Percentiles rank a stretch among this genome's conserved stretches.
Evolutionary conservation across 129 eudicot species (phyloP).

Genomic region (Arctium lappa): DNA sequence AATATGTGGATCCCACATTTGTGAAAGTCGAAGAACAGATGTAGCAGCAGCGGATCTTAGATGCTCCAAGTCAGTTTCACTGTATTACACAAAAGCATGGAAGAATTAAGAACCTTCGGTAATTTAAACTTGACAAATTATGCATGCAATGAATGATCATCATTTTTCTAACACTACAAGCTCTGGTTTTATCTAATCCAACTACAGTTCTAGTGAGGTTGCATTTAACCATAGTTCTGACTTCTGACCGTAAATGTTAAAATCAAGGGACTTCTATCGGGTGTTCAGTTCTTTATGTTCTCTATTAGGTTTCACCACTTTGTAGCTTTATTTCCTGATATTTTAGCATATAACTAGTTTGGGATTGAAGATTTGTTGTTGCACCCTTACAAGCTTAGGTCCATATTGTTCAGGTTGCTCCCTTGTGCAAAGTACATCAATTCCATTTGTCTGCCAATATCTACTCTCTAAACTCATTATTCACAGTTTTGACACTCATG

Average conservation of each 20-base stretch:
- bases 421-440: neutral
- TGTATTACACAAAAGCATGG: conserved; percentile 29
- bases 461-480: neutral
- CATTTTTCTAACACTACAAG: neutral
- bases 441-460: neutral
- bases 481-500: too few relatives aligned
- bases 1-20: conserved; percentile 86
- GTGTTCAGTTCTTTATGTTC: neutral
- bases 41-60: conserved; percentile 84
- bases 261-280: neutral
- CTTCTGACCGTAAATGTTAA: neutral
- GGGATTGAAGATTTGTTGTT: neutral
- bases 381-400: neutral
- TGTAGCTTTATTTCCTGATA: neutral
- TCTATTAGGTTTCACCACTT: neutral
- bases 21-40: conserved; percentile 84
- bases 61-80: conserved; percentile 54
- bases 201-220: neutral
- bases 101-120: neutral
- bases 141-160: neutral
- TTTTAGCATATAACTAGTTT: neutral
- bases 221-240: neutral
- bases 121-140: neutral
- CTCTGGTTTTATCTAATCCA: neutral
- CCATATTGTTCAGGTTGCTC: conserved; percentile 3